Base-by-base conservation (phyloP, 176 grass and related monocot species). In the Paspalum notatum region DNA sequence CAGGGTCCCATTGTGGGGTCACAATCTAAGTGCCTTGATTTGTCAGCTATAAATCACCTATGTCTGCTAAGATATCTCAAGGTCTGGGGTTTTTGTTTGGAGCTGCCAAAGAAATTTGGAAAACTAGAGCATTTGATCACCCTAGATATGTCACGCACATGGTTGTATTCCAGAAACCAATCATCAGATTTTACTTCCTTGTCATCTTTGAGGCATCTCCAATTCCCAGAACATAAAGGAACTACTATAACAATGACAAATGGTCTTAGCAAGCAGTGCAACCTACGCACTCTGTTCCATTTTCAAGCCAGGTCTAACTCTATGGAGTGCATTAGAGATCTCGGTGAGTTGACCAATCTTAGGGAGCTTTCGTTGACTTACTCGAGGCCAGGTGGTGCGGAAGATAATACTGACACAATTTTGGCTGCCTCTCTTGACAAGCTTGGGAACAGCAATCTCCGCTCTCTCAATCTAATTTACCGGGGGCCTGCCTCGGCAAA, bases 61-160 rank as follows among this genome's bases (percentile, higher is more conserved):
- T 73, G 72, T 43, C 79, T 59, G 15, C 6, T 74, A 18, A 62
- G 25, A n/a, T 82, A 37, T 6, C 17, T 82, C n/a, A 60, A 9
- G 26, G 13, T 74, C 45, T 4, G 1, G 11, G 7, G 41, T 3
- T 45, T 20, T 61, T 27, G 6, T 2, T 38, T 59, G 38, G 20
- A 27, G 6, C 9, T 82, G 22, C 77, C 62, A n/a, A 52, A 74
- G 39, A 37, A 61, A 62, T 27, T 49, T 7, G 45, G 52, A 8
- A 4, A 74, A 38, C 53, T 82, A 0, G 5, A 17, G 32, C 57
- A 62, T 32, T 64, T 83, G 71, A 21, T 47, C 60, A 83, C 68
- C 4, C 18, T 83, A 7, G 80, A 83, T 49, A 11, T 82, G 18
- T 9, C 7, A 61, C 6, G 42, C 0, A 4, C 42, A 43, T 37